Evolutionary conservation across 306 rosid species (phyloP).

Genomic region (Calophaca sinica): DNA sequence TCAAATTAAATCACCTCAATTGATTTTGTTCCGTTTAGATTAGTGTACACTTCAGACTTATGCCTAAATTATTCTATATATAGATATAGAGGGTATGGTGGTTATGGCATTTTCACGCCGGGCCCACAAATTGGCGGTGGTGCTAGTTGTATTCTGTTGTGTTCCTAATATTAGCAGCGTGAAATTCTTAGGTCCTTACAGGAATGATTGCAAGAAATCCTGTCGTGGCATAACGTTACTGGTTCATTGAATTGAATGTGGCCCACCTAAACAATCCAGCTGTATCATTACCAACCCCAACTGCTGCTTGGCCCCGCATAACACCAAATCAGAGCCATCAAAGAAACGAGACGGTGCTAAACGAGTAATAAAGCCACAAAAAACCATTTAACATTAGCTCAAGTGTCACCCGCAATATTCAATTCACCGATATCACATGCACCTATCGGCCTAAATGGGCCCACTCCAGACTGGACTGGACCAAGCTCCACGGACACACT

Average conservation of each 20-base stretch:
- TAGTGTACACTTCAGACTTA: not conserved
- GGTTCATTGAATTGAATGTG: slow-evolving; percentile 30
- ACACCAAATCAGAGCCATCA: slow-evolving; percentile 9
- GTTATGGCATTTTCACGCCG: not conserved
- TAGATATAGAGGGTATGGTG: not conserved
- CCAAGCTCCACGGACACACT: slow-evolving; percentile 22
- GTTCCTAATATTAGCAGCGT: not conserved
- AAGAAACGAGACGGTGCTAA: not conserved
- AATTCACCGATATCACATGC: slow-evolving; percentile 53
- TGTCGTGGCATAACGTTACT: slow-evolving; percentile 47
- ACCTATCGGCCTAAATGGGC: slow-evolving; percentile 50
- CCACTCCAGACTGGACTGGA: slow-evolving; percentile 72
- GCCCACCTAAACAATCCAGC: slow-evolving; percentile 60
- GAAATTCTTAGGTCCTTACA: not conserved
- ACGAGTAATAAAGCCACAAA: slow-evolving; percentile 32
- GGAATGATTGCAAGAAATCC: slow-evolving; percentile 39
- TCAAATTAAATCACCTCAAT: not conserved
- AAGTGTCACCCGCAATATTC: slow-evolving; percentile 5
- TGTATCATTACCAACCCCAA: slow-evolving; percentile 45
- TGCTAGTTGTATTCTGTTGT: slow-evolving; percentile 16
- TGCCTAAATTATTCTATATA: not conserved
- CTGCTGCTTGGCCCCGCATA: slow-evolving; percentile 41
- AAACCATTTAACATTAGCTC: slow-evolving; percentile 9
- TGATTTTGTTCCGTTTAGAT: not conserved
- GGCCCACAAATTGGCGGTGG: slow-evolving; percentile 44